Evolutionary conservation across 345 rosid species (phyloP), one percentile per base, ranked within the genome.

Genomic region (Cardamine occulta): DNA sequence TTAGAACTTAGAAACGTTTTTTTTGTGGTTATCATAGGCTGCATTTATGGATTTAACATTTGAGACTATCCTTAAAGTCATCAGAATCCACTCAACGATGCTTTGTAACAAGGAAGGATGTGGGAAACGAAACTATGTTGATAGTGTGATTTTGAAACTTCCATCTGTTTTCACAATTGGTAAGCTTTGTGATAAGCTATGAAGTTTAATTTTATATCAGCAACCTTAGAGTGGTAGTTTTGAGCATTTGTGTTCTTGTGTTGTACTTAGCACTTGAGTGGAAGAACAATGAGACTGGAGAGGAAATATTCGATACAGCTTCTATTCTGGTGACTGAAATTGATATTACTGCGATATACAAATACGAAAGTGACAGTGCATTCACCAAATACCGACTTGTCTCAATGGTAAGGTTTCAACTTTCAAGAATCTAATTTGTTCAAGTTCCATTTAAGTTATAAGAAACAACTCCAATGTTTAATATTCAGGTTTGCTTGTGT

Each of bases 211-310:
- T 49, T 13, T 17, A n/a, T 17, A 15, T 34, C 9, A 49, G 7
- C 26, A 37, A 54, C 24, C 6, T 12, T 11, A 56, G n/a, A 31
- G 35, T 21, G 17, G 19, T 54, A 56, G 57, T 12, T 19, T 53
- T 44, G 13, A 18, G 45, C 7, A 0, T 15, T 45, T 73, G 13
- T 11, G 11, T 64, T 63, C 1, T 40, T 9, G 32, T 18, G 2
- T 29, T 55, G 11, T 56, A 3, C 23, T 56, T 24, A 57, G 73
- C 48, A 23, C 53, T 74, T 47, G 4, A 74, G n/a, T 74, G 78
- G 78, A 51, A 57, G 78, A 32, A 66, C 52, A 74, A 57, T 74
- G 78, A 66, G 34, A 55, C 66, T 48, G 34, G 13, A 34, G 17
- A 57, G 37, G 73, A 74, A 23, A 74, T 74, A 35, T 9, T 2